Evolutionary conservation across 2,329 filamentous ascomycete species (phyloP).

Genomic region (Cladobotryum mycophilum): DNA sequence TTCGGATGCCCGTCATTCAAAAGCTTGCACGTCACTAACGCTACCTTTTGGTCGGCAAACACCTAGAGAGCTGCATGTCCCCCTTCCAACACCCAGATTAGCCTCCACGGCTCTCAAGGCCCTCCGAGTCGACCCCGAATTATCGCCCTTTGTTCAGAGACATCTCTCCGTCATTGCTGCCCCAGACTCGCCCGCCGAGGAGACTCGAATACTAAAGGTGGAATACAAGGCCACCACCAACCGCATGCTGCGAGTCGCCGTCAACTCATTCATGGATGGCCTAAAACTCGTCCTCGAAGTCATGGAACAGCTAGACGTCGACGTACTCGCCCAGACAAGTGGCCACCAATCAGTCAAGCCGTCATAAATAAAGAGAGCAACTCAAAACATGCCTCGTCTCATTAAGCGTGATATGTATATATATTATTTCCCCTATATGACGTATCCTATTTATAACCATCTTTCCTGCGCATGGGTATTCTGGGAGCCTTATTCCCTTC

Average conservation of each 20-base stretch:
- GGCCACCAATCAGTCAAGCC: too few relatives aligned
- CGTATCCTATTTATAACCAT: neutral
- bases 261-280: conserved; percentile 95
- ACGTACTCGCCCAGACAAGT: conserved; percentile 50
- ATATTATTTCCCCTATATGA: neutral
- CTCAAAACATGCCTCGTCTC: too few relatives aligned
- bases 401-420: neutral
- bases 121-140: conserved; percentile 79
- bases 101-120: conserved; percentile 69
- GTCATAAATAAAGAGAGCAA: too few relatives aligned
- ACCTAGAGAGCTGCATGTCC: conserved; percentile 64
- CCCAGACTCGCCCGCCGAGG: conserved; percentile 15
- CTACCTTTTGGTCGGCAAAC: neutral
- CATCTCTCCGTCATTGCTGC: conserved; percentile 53
- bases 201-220: conserved; percentile 54
- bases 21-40: neutral
- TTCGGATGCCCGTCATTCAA: neutral
- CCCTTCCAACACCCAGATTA: conserved; percentile 74
- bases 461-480: neutral
- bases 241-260: conserved; percentile 90
- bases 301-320: conserved; percentile 84
- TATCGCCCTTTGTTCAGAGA: conserved; percentile 76
- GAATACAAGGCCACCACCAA: conserved; percentile 87
- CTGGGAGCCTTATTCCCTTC: neutral
- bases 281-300: conserved; percentile 77